phyloP scores from a whole-genome alignment of 257 asterid species.

The Echites panduratus region DNA sequence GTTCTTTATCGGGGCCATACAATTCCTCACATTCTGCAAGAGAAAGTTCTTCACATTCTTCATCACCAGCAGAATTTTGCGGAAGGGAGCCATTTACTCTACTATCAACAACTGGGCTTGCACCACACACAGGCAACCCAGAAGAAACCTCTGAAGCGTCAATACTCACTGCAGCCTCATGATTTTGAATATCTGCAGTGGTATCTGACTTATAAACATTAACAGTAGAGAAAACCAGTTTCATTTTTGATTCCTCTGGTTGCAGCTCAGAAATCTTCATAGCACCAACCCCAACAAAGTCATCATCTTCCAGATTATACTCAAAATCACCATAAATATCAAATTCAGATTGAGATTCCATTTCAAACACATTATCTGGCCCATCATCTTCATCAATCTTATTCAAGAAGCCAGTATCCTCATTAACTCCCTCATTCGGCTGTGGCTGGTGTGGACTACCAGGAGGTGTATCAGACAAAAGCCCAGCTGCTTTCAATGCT shows the following conservation, averaged over 20 bases:
- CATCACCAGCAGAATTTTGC: constrained; percentile 34
- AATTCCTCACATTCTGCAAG: constrained; percentile 84
- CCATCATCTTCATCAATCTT: constrained; percentile 47
- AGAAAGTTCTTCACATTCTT: constrained; percentile 47
- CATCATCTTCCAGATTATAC: constrained; percentile 85
- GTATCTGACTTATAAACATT: constrained; percentile 36
- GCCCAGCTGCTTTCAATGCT: constrained; percentile 82
- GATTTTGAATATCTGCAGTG: constrained; percentile 24
- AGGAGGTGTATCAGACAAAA: constrained; percentile 90
- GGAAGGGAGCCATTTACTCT: constrained; percentile 19
- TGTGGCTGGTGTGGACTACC: constrained; percentile 52
- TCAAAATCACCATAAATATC: constrained; percentile 96
- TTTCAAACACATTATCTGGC: constrained; percentile 66
- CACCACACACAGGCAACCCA: constrained; percentile 24
- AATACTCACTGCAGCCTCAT: constrained; percentile 21
- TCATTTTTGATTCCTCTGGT: constrained; percentile 55
- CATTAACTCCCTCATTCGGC: constrained; percentile 28
- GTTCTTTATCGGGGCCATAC: constrained; percentile 88
- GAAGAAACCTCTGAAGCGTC: constrained; percentile 29
- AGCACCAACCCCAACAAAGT: constrained; percentile 62
- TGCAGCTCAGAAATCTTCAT: constrained; percentile 39
- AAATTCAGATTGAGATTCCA: constrained; percentile 65
- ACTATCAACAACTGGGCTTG: constrained; percentile 24
- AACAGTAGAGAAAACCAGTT: constrained; percentile 62
- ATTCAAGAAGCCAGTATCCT: constrained; percentile 28